Evolutionary conservation across 2,329 filamentous ascomycete species (phyloP), one percentile per base, ranked within the genome.

Genomic region (Aspergillus sp.): DNA sequence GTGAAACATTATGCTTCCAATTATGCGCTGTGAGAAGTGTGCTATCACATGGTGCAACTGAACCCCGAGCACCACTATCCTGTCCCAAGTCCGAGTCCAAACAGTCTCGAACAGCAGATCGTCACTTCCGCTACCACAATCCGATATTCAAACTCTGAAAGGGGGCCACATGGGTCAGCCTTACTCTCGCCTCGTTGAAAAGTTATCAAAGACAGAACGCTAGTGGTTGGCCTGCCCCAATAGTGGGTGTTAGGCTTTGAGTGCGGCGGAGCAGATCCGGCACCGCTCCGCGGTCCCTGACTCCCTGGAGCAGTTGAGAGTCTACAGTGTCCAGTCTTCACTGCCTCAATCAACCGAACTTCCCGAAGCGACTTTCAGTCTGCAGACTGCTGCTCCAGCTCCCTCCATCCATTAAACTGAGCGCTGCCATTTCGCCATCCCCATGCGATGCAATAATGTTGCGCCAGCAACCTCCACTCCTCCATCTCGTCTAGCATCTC

Each of bases 401-500:
- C 62, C 43, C 60, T 68, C 77, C 76, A 80, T 11, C 64, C 65
- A 24, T 64, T 62, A 65, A 77, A 78, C 7, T 62, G 62, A n/a
- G 55, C 51, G 36, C 47, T 53, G 22, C 64, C 60, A 2, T 58
- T 85, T 65, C 84, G 87, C 85, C 89, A 96, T 1, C 88, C 95
- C 93, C 93, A 98, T 4, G 86, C 87, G 43, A 99, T 83, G 62
- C 93, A 87, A 69, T 99, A 99, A 79, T 99, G 95, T 62, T 83
- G 85, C 1, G 92, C 90, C 65, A 99, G 75, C 64, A 99, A 75
- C 67, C 88, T 82, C 89, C 95, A 96, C 77, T 99, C 95, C 75
- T 99, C 95, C 22, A 97, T 83, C 75, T 99, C 95, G 76, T 99
- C 95, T 61, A 99, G 74, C 67, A 95, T 92, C 73, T 99, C 93